Conservation (phyloP, 2,329 filamentous ascomycete genomes). For the Xylaria sp. region DNA sequence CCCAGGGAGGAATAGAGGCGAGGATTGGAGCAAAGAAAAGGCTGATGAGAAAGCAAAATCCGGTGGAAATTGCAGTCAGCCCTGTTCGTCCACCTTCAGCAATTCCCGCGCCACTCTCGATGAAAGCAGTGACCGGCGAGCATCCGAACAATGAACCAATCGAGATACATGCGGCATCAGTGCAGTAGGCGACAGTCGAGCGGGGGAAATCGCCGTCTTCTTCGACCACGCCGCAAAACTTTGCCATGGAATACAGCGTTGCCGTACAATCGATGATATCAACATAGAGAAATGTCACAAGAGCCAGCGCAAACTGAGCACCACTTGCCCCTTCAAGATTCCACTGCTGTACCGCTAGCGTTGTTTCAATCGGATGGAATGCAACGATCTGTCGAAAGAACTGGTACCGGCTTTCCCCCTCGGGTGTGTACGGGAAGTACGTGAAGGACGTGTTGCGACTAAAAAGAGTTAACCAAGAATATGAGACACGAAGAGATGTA, state of each 20-base stretch:
- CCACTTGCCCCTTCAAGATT: conserved; percentile 63
- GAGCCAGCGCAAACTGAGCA: conserved; percentile 73
- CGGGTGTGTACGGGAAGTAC: conserved; percentile 73
- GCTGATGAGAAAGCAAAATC: conserved; percentile 75
- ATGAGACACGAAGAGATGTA: conserved; percentile 37
- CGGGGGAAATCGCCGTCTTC: conserved; percentile 84
- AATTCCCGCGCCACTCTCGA: conserved; percentile 80
- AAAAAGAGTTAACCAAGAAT: conserved; percentile 31
- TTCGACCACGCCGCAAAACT: conserved; percentile 74
- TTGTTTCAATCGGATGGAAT: conserved; percentile 75
- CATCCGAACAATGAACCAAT: conserved; percentile 75
- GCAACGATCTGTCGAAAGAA: conserved; percentile 79
- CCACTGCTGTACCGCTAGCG: conserved; percentile 74
- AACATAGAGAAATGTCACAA: conserved; percentile 82
- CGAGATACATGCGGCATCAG: conserved; percentile 76
- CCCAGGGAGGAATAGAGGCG: conserved; percentile 81
- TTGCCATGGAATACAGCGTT: conserved; percentile 83
- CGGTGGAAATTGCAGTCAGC: conserved; percentile 74
- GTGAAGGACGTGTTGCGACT: conserved; percentile 75
- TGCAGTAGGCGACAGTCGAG: conserved; percentile 81
- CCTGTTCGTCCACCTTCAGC: conserved; percentile 79
- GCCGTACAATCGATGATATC: conserved; percentile 83
- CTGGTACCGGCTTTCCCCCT: conserved; percentile 72
- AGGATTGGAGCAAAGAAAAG: conserved; percentile 82
- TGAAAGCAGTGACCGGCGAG: conserved; percentile 78